Evolutionary conservation across 345 rosid genomes (phyloP), one percentile per base, ranked within the genome.

Genomic region (Lagerstroemia speciosa): DNA sequence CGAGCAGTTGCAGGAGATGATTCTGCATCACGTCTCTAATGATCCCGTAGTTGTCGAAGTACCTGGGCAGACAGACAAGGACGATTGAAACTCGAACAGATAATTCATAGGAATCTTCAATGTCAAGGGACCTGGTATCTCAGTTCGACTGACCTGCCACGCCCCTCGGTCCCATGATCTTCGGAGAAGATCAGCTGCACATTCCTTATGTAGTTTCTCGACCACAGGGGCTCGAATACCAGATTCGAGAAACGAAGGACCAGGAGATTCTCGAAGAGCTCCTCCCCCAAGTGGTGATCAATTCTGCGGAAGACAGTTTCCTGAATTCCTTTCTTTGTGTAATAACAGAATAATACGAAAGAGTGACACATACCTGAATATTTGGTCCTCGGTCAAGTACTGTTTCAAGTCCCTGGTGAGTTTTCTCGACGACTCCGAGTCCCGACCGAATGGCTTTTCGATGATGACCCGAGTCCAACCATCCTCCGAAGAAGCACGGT

Each of bases 401-500:
- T 76, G 83, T 73, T 69, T 74, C 70, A 84, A 69, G 70, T 71
- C 64, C 72, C 67, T 76, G 37, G 83, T 78, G 40, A 82, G 66
- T 73, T 78, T 76, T 24, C 77, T 67, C 43, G 88, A 84, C 65
- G 88, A 84, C 29, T 79, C 79, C 0, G 76, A 71, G 75, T 84
- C 88, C 8, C 70, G 82, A 65, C 85, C 85, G 57, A 84, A 84
- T 70, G 88, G 88, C 69, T 84, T 82, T 55, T 84, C 88, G 62
- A 82, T 75, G 27, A 84, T 84, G 67, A 84, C 78, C 69, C 86
- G 73, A 1, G 83, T 84, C 88, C 88, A 84, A 38, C 88, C 88
- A 26, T 67, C 73, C 7, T 45, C 41, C 40, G 85, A 78, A 66
- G 86, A 84, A 61, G 88, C 84, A 14, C 83, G 75, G 50, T 64